These are phyloP conservation scores for Echium plantagineum DNA, from an alignment of 257 asterid genomes.

Conservation along the genomic window DNA sequence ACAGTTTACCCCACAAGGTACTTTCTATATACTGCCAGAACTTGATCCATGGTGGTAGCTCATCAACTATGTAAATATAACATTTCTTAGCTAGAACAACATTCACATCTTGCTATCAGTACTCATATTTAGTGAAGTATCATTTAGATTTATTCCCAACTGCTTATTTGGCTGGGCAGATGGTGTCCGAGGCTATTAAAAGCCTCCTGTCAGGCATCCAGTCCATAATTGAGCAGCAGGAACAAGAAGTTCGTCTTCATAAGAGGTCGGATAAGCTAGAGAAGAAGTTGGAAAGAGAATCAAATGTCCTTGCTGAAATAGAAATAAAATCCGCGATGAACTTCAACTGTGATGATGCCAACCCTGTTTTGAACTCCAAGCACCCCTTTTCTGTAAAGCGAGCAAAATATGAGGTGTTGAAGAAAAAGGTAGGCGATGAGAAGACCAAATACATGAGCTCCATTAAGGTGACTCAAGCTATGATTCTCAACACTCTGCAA, in stretches of 20 bases:
- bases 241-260: conserved; percentile 37
- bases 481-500: conserved; percentile 48
- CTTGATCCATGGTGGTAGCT: not conserved
- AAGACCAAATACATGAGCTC: conserved; percentile 38
- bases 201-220: conserved; percentile 41
- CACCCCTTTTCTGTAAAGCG: conserved; percentile 50
- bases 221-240: conserved; percentile 54
- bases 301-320: conserved; percentile 36
- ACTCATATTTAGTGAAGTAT: not conserved
- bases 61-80: not conserved
- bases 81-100: not conserved
- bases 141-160: not conserved
- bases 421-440: conserved; percentile 38
- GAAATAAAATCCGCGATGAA: conserved; percentile 40
- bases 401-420: conserved; percentile 47
- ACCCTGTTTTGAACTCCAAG: conserved; percentile 29
- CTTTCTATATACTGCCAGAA: not conserved
- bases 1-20: conserved; percentile 66
- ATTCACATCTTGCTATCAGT: not conserved
- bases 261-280: conserved; percentile 49
- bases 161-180: conserved; percentile 26
- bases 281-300: conserved; percentile 46
- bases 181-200: conserved; percentile 61
- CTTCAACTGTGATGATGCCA: conserved; percentile 27
- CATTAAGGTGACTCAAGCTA: conserved; percentile 32